Evolutionary conservation across 2,329 filamentous ascomycete genomes (phyloP), one percentile per base, ranked within the genome.

Genomic region (Eurotiales sp.): DNA sequence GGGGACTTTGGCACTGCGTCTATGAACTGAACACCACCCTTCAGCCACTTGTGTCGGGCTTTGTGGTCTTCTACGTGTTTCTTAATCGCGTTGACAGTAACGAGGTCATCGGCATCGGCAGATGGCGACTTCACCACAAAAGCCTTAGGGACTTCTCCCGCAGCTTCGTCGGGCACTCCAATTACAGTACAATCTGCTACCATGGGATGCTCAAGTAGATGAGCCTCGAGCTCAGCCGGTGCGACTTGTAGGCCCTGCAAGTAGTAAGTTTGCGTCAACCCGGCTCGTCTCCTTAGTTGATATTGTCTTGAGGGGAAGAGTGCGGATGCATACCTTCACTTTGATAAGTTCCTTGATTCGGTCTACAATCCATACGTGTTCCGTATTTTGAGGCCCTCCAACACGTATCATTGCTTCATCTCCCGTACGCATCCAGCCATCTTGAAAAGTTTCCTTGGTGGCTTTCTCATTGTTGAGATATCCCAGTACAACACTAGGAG

Each of bases 391-490:
- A 0, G 81, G 77, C n/a, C n/a, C n/a, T 7, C 82, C 75, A 61
- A 81, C 78, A 2, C 79, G 77, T 10, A 95, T 73, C 3, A 92
- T 74, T 0, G 86, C 89, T 65, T 95, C 88, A 61, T 96, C 91
- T 5, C 91, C 91, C 0, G 91, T 96, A 36, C 81, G 81, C 77
- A 95, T 83, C 82, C 89, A 93, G n/a, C 77, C 77, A 57, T 90
- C 84, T 1, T 84, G 76, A 61, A 90, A 96, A 0, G 90, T 93
- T 65, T 95, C 89, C 46, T 80, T 77, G 17, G 85, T 95, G 3
- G 91, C 90, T 62, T 87, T 85, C 40, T 87, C 84, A 63, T 96
- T 95, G 71, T 95, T 87, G 48, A 95, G 73, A 60, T 96, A 96
- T 1, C 91, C 91, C 0, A 96, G 70, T 0, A 87, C 84, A 1